Evolutionary conservation across 257 asterid species (phyloP).

Genomic region (Catharanthus roseus): DNA sequence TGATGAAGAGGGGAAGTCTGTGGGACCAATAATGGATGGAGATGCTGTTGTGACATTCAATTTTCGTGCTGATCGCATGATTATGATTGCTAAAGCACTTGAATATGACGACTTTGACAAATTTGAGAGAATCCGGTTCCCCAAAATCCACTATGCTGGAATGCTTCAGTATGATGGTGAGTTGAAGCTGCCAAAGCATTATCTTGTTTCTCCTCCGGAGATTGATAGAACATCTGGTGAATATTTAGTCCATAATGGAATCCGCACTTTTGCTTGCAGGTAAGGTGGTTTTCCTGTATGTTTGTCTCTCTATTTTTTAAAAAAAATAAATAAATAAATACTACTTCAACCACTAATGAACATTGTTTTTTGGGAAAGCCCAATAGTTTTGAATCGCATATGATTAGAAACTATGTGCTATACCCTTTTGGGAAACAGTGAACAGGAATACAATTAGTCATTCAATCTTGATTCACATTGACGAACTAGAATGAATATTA

Average conservation of each 20-base stretch:
- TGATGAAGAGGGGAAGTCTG: slow-evolving; percentile 62
- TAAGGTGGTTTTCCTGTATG: too few species aligned
- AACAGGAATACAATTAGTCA: too few species aligned
- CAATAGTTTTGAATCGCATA: too few species aligned
- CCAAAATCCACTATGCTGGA: slow-evolving; percentile 72
- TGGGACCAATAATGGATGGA: slow-evolving; percentile 76
- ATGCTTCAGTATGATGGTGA: slow-evolving; percentile 94
- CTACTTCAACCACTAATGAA: too few species aligned
- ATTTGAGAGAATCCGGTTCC: slow-evolving; percentile 66
- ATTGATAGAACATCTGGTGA: slow-evolving; percentile 86
- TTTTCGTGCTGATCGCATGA: slow-evolving; percentile 84
- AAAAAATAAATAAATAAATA: too few species aligned
- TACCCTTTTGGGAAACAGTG: too few species aligned
- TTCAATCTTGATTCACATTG: too few species aligned
- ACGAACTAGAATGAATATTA: too few species aligned
- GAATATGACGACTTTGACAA: slow-evolving; percentile 67
- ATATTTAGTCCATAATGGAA: slow-evolving; percentile 61
- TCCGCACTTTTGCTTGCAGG: slow-evolving; percentile 87
- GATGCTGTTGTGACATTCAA: slow-evolving; percentile 81
- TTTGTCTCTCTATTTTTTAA: too few species aligned
- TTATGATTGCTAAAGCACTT: slow-evolving; percentile 72
- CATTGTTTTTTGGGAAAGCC: too few species aligned
- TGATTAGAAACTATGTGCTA: too few species aligned
- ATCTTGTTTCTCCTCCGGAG: slow-evolving; percentile 86
- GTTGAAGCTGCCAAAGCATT: slow-evolving; percentile 66